Conservation (phyloP, 306 rosid genomes). For the Calophaca sinica region DNA sequence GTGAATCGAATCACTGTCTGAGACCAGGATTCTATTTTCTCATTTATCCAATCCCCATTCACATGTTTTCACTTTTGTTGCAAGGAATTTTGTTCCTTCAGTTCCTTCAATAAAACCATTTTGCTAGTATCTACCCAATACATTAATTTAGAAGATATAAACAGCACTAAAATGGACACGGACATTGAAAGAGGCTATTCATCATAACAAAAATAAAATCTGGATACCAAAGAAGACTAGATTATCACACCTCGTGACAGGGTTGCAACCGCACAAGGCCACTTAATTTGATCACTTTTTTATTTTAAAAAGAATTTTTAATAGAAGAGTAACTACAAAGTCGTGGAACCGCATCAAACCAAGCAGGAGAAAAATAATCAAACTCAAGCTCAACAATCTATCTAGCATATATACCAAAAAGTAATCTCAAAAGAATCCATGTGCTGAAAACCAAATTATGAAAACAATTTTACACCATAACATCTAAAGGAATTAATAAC, state of each 20-base stretch:
- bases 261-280: background rate
- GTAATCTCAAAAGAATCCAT: background rate
- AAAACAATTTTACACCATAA: background rate
- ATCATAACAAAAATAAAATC: background rate
- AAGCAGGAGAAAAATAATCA: background rate
- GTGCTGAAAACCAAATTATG: background rate
- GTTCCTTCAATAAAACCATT: slow-evolving; percentile 5
- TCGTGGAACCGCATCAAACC: background rate
- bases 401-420: background rate
- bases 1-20: background rate
- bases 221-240: background rate
- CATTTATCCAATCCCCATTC: background rate
- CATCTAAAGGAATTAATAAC: background rate
- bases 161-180: background rate
- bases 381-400: too few relatives aligned
- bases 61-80: background rate
- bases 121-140: background rate
- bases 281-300: background rate
- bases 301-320: background rate
- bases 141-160: background rate
- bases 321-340: background rate
- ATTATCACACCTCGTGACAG: background rate
- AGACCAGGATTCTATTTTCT: background rate
- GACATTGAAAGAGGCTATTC: background rate
- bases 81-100: background rate